Evolutionary conservation across 257 asterid species (phyloP), one percentile per base, ranked within the genome.

Genomic region (Salvia miltiorrhiza): DNA sequence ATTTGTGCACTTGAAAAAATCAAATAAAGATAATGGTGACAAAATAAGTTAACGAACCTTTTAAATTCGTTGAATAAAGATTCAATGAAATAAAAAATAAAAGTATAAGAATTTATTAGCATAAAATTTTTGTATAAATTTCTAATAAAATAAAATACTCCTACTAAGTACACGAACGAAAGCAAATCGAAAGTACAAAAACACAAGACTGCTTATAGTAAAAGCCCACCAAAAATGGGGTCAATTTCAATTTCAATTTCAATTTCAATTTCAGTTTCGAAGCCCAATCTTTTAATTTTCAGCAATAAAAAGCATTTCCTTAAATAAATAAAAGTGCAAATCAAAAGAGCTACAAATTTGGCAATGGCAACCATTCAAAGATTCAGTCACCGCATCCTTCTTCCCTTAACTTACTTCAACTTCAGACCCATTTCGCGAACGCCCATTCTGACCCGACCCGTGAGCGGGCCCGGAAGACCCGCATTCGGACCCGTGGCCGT

Each of bases 281-380:
- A 10, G 14, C 30, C 30, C 14, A 19, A 3, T 0, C 20, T 19
- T 20, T 1, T 0, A 45, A 17, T 49, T 17, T 49, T 19, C 7
- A 9, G 28, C 2, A 20, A 6, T 8, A 10, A 11, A 52, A 49
- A 49, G 7, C 19, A 8, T 49, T 4, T 19, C 55, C 55, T 52
- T n/a, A 45, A 12, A 45, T 52, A 49, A 49, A 20, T 19, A 2
- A 21, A 53, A 21, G 23, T 53, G 32, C 9, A 53, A 53, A 20
- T 21, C 6, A 52, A n/a, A 52, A 20, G 24, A 53, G 37, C 37
- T 53, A 12, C 37, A 5, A 26, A 11, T 7, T 21, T 52, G 24
- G 26, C 66, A 61, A 88, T 88, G 95, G 92, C 80, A 44, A 70
- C 65, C 81, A 57, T 88, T 56, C 93, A 77, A 10, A 85, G 90